Evolutionary conservation across 306 rosid species (phyloP).

Genomic region (Cucurbita moschata): DNA sequence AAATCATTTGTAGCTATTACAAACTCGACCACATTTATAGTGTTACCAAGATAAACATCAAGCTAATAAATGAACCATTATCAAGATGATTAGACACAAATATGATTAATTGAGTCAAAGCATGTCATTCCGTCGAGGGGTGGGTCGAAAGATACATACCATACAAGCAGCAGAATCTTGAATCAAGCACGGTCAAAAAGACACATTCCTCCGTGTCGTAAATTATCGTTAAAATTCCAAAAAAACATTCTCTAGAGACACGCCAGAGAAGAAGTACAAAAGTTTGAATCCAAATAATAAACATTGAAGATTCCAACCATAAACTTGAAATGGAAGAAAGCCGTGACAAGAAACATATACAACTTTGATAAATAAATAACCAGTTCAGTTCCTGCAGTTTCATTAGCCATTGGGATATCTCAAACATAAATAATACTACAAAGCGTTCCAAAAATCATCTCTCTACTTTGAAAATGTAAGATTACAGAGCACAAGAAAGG

Average conservation of each 20-base stretch:
- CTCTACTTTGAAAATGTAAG: conserved; percentile 1
- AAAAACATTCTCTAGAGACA: neutral
- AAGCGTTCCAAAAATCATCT: conserved; percentile 2
- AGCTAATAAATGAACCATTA: too few relatives aligned
- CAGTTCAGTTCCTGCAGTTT: conserved; percentile 7
- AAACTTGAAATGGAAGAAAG: neutral
- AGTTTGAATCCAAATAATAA: neutral
- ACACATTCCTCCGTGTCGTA: neutral
- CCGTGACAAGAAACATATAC: neutral
- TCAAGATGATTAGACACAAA: too few relatives aligned
- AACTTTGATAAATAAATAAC: neutral
- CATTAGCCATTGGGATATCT: conserved; percentile 8
- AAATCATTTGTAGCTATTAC: too few relatives aligned
- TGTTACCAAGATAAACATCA: too few relatives aligned
- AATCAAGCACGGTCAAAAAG: neutral
- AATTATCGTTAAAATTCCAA: neutral
- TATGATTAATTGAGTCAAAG: too few relatives aligned
- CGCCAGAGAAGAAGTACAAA: neutral
- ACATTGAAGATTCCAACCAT: neutral
- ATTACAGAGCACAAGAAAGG: conserved; percentile 6
- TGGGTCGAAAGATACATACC: neutral
- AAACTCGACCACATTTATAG: too few relatives aligned
- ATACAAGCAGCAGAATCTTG: neutral
- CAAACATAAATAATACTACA: conserved; percentile 2
- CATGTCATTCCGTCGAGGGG: too few relatives aligned